Evolutionary conservation across 208 protist species (phyloP).

Genomic region (Strigomonas oncopelti): DNA sequence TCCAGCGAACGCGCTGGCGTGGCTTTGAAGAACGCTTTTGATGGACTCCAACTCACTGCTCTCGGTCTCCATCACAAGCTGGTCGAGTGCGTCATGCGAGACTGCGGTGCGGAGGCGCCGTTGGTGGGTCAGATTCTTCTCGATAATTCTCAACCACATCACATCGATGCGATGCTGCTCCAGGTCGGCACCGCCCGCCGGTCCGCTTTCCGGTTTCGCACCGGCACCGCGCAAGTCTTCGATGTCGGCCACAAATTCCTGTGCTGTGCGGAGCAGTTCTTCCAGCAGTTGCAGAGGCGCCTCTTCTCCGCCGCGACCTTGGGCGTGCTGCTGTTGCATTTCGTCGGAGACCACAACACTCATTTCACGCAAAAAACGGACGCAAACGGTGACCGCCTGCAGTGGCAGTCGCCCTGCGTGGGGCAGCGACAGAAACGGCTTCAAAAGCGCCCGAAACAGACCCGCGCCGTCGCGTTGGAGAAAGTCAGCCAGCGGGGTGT

Average conservation of each 20-base stretch:
- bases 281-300: neutral
- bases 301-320: neutral
- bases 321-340: neutral
- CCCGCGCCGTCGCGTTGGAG: neutral
- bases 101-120: too few species aligned
- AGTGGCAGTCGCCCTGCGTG: neutral
- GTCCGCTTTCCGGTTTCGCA: neutral
- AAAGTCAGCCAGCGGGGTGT: neutral
- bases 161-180: neutral
- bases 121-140: neutral
- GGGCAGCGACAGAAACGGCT: neutral
- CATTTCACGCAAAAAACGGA: neutral
- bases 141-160: neutral
- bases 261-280: neutral
- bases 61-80: neutral
- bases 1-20: neutral
- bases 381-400: neutral
- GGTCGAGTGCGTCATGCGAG: neutral
- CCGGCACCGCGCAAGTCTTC: neutral
- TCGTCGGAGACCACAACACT: neutral
- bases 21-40: neutral
- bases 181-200: neutral
- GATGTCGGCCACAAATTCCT: neutral
- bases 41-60: neutral
- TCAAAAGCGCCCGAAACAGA: neutral